Base-by-base conservation (phyloP, 805 yeast genomes). In the Ogataea corticis region DNA sequence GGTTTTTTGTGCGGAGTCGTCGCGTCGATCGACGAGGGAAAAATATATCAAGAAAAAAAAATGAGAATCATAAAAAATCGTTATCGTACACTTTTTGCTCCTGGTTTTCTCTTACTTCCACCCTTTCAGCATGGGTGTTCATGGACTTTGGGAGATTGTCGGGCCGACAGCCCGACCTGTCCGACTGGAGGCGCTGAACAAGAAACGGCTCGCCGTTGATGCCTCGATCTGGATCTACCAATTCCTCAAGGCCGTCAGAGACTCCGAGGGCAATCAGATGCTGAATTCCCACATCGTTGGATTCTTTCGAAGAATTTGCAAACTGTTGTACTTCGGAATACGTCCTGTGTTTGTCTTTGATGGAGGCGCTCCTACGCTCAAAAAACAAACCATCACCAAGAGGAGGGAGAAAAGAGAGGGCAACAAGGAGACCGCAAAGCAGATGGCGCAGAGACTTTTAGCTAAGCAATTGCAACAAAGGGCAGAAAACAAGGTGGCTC, bases 171-270 rank as follows among this genome's bases (percentile, higher is more conserved):
- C 98, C 0, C 73, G 86, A 40, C 97, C 99, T 0, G 96, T 94
- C 2, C 75, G 92, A 43, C 73, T 94, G 23, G 98, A 92, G 62
- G 83, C 95, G 0, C 73, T 94, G 29, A 77, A 86, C 17, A 82
- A 90, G 46, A 85, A 84, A 61, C 72, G 77, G 42, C 70, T 94
- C 56, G 99, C 99, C 0, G 92, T 94, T 7, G 99, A 94, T 72
- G 99, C 99, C 1, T 92, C 98, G 2, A 94, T 94, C 52, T 94
- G 99, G 99, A 86, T 94, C 44, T 94, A 94, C 62, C 99, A 94
- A 64, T 94, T 94, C 60, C 71, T 94, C 52, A 94, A 92, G 63
- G 98, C 98, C 1, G 95, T 94, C 17, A 76, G 98, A 54, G 96
- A 90, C 62, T 68, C 79, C 32, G 85, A 85, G 25, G 99, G 98